Evolutionary conservation across 2,329 filamentous ascomycete species (phyloP).

Genomic region (Ophiostoma piceae): DNA sequence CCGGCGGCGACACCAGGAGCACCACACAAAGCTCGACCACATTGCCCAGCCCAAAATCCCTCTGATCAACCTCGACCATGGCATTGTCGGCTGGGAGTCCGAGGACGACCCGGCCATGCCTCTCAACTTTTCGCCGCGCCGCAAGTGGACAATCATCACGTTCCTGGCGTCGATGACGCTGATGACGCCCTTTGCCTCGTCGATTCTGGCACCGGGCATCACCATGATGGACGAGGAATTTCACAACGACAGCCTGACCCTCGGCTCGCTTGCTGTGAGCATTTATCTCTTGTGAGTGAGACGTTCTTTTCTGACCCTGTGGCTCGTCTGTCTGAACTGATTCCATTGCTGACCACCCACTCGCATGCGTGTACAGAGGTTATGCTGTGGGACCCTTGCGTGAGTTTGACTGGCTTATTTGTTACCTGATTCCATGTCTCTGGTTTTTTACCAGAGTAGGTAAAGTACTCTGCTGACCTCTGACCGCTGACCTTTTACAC

Average conservation of each 20-base stretch:
- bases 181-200: constrained; percentile 60
- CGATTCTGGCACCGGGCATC: constrained; percentile 52
- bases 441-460: background rate
- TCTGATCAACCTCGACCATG: constrained; percentile 45
- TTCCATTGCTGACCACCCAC: constrained; percentile 4
- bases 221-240: constrained; percentile 43
- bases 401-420: constrained; percentile 51
- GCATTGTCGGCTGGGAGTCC: constrained; percentile 56
- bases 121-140: constrained; percentile 50
- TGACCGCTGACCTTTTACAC: background rate
- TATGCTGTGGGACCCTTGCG: constrained; percentile 53
- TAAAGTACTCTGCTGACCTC: background rate
- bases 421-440: constrained; percentile 34
- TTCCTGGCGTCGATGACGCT: constrained; percentile 58
- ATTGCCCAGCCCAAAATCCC: constrained; percentile 36
- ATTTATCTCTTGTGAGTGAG: constrained; percentile 49
- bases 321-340: background rate
- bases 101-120: constrained; percentile 55
- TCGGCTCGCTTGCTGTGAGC: constrained; percentile 52
- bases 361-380: constrained; percentile 35
- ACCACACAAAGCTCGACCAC: constrained; percentile 1
- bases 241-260: constrained; percentile 37
- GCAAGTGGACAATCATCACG: constrained; percentile 55
- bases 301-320: background rate
- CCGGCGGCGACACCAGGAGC: background rate